phyloP scores from a whole-genome alignment of 768 basidiomycete species.

The Cyclocybe aegerita region DNA sequence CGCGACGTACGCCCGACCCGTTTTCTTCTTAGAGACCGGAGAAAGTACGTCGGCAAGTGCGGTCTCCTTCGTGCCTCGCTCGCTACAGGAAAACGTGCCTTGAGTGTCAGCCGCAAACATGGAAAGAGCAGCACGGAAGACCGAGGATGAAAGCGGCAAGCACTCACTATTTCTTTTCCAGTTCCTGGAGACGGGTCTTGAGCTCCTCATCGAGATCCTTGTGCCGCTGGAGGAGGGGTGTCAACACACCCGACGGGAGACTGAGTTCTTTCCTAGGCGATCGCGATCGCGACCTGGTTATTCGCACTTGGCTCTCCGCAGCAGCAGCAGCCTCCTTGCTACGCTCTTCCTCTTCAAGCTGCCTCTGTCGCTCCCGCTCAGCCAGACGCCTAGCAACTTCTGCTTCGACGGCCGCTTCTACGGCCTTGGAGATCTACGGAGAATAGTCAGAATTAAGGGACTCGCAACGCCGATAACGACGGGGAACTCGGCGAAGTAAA shows the following conservation, averaged over 20 bases:
- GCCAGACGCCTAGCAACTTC: slow-evolving; percentile 70
- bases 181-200: slow-evolving; percentile 59
- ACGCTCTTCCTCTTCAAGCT: slow-evolving; percentile 34
- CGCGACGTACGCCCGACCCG: slow-evolving; percentile 80
- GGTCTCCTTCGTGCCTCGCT: slow-evolving; percentile 59
- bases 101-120: background rate
- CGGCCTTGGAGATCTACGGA: slow-evolving; percentile 65
- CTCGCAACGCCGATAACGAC: background rate
- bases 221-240: slow-evolving; percentile 62
- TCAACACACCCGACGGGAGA: slow-evolving; percentile 52
- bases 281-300: slow-evolving; percentile 22
- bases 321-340: slow-evolving; percentile 20
- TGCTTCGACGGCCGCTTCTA: slow-evolving; percentile 72
- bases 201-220: slow-evolving; percentile 71
- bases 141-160: slow-evolving; percentile 3
- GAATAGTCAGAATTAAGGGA: background rate
- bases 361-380: slow-evolving; percentile 42
- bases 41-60: slow-evolving; percentile 65
- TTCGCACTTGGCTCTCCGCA: no score
- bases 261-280: slow-evolving; percentile 36
- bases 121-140: background rate
- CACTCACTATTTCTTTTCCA: slow-evolving; percentile 73
- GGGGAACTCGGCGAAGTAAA: background rate
- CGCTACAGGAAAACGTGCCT: slow-evolving; percentile 33
- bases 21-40: slow-evolving; percentile 77